A percentile compares a stretch with the other conserved stretches of the same genome.
phyloP scores from a whole-genome alignment of 2,329 filamentous ascomycete genomes.

The Magnaporthiopsis incrustans region DNA sequence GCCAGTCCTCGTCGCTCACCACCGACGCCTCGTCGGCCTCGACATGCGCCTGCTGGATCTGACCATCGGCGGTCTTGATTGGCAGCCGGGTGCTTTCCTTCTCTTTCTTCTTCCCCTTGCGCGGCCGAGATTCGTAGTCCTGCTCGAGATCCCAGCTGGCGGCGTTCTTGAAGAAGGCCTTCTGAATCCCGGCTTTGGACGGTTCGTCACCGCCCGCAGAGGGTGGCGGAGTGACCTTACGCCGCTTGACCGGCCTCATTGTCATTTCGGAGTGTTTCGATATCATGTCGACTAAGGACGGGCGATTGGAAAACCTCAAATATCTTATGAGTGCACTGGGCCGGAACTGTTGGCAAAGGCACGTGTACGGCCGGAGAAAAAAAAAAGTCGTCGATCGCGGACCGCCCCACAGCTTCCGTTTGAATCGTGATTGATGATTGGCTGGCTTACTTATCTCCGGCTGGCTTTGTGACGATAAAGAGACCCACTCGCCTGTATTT shows the following conservation, averaged over 20 bases:
- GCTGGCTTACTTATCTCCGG: no score
- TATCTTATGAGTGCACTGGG: neutral
- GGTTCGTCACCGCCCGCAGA: slow-evolving; percentile 34
- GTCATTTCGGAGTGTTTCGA: slow-evolving; percentile 29
- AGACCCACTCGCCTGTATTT: no score
- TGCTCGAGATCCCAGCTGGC: slow-evolving; percentile 87
- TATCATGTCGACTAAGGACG: neutral
- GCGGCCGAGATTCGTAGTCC: slow-evolving; percentile 73
- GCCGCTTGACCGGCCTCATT: slow-evolving; percentile 44
- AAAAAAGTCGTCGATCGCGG: neutral
- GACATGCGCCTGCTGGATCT: slow-evolving; percentile 38
- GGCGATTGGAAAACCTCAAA: neutral
- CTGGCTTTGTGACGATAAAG: no score
- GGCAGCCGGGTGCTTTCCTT: slow-evolving; percentile 69
- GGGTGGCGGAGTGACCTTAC: slow-evolving; percentile 48
- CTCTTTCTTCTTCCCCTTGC: slow-evolving; percentile 68
- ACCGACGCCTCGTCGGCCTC: slow-evolving; percentile 52
- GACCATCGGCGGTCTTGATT: slow-evolving; percentile 77
- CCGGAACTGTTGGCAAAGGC: neutral
- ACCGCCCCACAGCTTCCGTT: no score
- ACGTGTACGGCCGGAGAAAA: neutral
- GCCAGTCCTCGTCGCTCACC: slow-evolving; percentile 54
- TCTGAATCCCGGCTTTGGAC: slow-evolving; percentile 35
- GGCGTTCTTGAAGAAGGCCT: slow-evolving; percentile 64
- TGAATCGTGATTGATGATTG: no score